Base-by-base conservation (phyloP, 129 eudicot species). In the Flaveria trinervia region DNA sequence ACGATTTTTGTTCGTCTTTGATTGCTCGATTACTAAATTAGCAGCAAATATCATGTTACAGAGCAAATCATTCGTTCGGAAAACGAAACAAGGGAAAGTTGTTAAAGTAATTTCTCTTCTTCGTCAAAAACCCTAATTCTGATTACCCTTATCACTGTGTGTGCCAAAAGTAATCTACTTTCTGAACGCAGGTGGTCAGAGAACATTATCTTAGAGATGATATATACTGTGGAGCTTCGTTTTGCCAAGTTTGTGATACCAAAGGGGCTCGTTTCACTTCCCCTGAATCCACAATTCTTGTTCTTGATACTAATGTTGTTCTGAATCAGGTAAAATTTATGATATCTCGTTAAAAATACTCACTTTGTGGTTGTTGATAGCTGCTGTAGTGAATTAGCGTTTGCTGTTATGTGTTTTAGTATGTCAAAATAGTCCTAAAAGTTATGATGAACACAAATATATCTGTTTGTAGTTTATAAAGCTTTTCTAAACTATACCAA, bases 181-280 rank as follows among this genome's bases (percentile, higher is more conserved):
- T 56, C 2, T 82, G 39, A 56, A 18, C 51, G n/a, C 80, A 93
- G 98, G 92, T 84, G 15, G 91, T 89, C 39, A 72, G 98, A 68
- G 98, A 93, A 64, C 97, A 90, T 66, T 93, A 93, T 81, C 82
- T 93, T 33, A 84, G 97, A 81, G 98, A 93, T 72, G 98, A 93
- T 83, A 90, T 93, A 36, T 93, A 85, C 78, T 93, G 98, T 52
- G 98, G 98, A 64, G 91, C 92, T 65, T 81, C 90, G 1, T 85
- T 84, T 61, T 90, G 98, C 77, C 72, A 85, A 79, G 82, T 74
- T 0, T 93, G 98, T 65, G 96, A 90, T 68, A 76, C 87, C 25
- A 71, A 85, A 23, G 83, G 73, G 13, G 93, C 98, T 71, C 85
- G 91, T 13, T 84, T 93, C 80, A 82, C 72, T 33, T 80, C 86